Conservation (phyloP, 1,139 yeast genomes). For the Debaryomycetaceae sp. region DNA sequence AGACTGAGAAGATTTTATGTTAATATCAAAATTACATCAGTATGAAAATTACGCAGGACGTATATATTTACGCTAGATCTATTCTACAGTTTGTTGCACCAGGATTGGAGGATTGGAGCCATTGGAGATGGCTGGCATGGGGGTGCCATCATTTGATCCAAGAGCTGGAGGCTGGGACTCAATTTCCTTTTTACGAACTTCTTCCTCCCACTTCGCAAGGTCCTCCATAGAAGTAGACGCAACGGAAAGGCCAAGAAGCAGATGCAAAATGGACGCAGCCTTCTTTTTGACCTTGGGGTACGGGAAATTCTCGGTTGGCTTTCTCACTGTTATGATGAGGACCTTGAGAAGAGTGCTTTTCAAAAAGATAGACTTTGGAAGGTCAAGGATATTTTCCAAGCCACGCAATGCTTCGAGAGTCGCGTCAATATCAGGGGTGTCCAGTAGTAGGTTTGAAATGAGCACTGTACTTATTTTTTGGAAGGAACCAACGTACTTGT, state of each 20-base stretch:
- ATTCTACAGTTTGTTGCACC: not conserved
- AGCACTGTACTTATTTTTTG: slow-evolving; percentile 17
- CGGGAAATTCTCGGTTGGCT: slow-evolving; percentile 18
- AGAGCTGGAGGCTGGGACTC: not conserved
- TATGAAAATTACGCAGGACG: not conserved
- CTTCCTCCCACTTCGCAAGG: slow-evolving; percentile 8
- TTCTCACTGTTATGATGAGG: slow-evolving; percentile 30
- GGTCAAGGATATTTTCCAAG: slow-evolving; percentile 12
- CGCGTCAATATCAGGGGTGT: slow-evolving; percentile 10
- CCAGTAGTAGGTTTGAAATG: slow-evolving; percentile 15
- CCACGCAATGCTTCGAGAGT: slow-evolving; percentile 17
- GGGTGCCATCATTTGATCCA: not conserved
- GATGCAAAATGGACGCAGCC: slow-evolving; percentile 20
- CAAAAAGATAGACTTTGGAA: slow-evolving; percentile 27
- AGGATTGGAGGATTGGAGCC: not conserved
- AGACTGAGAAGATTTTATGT: slow-evolving; percentile 7
- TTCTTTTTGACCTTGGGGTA: slow-evolving; percentile 16
- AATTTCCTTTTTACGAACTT: slow-evolving; percentile 2
- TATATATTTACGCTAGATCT: not conserved
- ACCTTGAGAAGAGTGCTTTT: slow-evolving; percentile 32
- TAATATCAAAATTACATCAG: slow-evolving; percentile 4
- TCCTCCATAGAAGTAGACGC: slow-evolving; percentile 15
- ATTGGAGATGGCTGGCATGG: not conserved
- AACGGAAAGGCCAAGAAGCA: slow-evolving; percentile 19
- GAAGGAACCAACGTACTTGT: slow-evolving; percentile 14